Evolutionary conservation across 345 rosid species (phyloP).

Genomic region (Tarenaya hassleriana): DNA sequence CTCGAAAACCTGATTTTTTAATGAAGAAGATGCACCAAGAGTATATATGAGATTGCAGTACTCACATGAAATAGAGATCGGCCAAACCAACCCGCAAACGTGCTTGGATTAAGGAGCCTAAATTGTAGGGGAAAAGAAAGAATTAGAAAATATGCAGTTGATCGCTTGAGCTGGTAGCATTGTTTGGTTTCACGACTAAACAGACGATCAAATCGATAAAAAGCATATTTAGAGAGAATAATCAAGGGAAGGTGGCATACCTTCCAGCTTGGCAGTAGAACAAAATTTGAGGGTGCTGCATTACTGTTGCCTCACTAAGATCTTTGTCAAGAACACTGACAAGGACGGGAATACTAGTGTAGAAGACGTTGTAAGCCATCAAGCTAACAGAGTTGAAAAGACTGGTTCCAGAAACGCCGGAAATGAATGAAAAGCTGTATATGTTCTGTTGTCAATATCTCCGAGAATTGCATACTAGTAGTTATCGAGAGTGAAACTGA

Average conservation of each 20-base stretch:
- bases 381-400: constrained; percentile 96
- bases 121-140: background rate
- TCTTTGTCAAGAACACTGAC: constrained; percentile 94
- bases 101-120: constrained; percentile 99
- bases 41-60: constrained; percentile 14
- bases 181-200: background rate
- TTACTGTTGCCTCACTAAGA: constrained; percentile 82
- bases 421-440: constrained; percentile 90
- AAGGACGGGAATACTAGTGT: constrained; percentile 90
- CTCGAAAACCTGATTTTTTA: background rate
- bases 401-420: constrained; percentile 99
- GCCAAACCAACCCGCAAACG: constrained; percentile 99
- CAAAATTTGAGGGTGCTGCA: constrained; percentile 97
- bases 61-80: constrained; percentile 91
- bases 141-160: background rate
- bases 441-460: constrained; percentile 38
- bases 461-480: background rate
- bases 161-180: constrained; percentile 5
- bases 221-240: constrained; percentile 2
- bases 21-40: background rate
- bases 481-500: constrained; percentile 1
- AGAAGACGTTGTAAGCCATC: constrained; percentile 98
- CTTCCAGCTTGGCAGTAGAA: constrained; percentile 99
- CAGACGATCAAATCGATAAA: background rate
- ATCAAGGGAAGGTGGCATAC: constrained; percentile 29